Base-by-base conservation (phyloP, 192 early-diverging fungal genomes). In the Chytriomyces sp. region DNA sequence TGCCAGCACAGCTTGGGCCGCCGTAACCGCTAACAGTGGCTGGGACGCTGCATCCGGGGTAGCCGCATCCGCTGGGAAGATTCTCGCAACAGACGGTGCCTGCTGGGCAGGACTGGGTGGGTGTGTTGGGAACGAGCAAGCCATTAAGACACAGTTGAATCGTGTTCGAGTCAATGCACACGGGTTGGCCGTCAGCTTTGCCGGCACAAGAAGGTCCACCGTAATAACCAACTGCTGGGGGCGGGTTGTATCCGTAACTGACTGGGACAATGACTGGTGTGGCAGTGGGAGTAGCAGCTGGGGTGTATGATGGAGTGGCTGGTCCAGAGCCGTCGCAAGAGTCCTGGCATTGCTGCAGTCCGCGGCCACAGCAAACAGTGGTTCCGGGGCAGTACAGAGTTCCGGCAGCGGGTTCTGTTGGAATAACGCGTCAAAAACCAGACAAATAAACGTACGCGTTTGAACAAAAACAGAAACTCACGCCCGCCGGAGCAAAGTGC, bases 161-260 rank as follows among this genome's bases (percentile, higher is more conserved):
- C 7, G 48, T 50, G 7, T 45, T 43, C 8, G 45, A 16, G 23
- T 61, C 28, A 49, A 78, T n/a, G 61, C 77, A 78, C 61, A 50
- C 47, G 5, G 64, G 63, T 13, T 13, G 24, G 7, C 69, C 69
- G 28, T 66, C 28, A 8, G 47, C 57, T 13, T 45, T 70, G 11
- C 57, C 57, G 5, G 60, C 67, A 44, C 76, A 77, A 46, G 76
- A 68, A 6, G 62, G 49, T 8, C 35, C 35, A 43, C 20, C 35
- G 26, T 28, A 26, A 5, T 16, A 28, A 64, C 20, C 35, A 43
- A 16, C 64, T 4, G 64, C 11, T 64, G 64, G 16, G 20, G 64
- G 18, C 1, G 24, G 11, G 18, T 26, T 16, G 26, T 43, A 64
- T 43, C 16, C 64, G 64, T 64, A 13, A 23, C 18, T 35, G 35